Conservation (phyloP, 257 asterid genomes). For the Thymus quinquecostatus region DNA sequence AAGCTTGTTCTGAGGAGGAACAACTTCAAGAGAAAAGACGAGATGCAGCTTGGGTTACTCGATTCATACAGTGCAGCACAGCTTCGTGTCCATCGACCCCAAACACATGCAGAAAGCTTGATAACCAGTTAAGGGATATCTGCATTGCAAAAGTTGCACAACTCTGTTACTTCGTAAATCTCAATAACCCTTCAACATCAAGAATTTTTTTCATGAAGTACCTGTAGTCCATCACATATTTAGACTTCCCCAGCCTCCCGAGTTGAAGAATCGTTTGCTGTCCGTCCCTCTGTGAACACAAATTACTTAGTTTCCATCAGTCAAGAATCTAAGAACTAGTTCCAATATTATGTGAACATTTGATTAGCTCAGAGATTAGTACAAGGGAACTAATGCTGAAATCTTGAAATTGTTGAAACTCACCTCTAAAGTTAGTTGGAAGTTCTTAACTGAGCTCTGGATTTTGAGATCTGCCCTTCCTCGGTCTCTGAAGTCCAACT, state of each 20-base stretch:
- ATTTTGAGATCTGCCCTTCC: constrained; percentile 78
- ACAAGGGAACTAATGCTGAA: no score
- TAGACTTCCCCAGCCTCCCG: constrained; percentile 81
- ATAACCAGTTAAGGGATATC: constrained; percentile 91
- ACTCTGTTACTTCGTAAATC: neutral
- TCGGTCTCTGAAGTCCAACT: constrained; percentile 81
- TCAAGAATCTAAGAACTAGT: neutral
- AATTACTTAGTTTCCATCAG: no score
- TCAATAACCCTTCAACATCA: neutral
- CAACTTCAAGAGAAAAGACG: neutral
- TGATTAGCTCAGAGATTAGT: no score
- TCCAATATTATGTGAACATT: no score
- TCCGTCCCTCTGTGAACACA: constrained; percentile 70
- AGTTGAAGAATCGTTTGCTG: constrained; percentile 90
- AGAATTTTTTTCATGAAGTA: neutral
- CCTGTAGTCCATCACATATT: constrained; percentile 96
- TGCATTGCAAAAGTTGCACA: constrained; percentile 37
- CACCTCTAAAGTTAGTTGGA: constrained; percentile 86
- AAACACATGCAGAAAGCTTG: constrained; percentile 92
- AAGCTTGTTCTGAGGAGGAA: constrained; percentile 37
- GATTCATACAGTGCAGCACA: constrained; percentile 79
- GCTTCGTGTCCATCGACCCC: constrained; percentile 88
- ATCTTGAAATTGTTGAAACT: constrained; percentile 4
- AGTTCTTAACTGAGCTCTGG: constrained; percentile 88
- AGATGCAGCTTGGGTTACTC: neutral